Base-by-base conservation (phyloP, 1,139 yeast species). In the Kodamaea alishanica region DNA sequence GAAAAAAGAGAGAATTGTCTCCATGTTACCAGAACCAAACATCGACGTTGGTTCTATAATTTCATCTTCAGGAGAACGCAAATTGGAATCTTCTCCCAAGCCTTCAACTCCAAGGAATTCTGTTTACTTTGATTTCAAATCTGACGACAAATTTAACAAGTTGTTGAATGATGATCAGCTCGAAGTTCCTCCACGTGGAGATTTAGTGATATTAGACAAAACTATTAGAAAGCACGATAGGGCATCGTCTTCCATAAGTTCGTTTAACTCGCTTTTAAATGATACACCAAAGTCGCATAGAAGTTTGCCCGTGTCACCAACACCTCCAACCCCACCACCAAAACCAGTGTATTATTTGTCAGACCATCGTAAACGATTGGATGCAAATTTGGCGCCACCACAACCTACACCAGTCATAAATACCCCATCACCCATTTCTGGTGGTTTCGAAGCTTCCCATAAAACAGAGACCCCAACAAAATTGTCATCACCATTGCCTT, bases 171-270 rank as follows among this genome's bases (percentile, higher is more conserved):
- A 63, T 37, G 47, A 48, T 5, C 64, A 64, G 41, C 45, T 39
- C 2, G 65, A 58, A 30, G 69, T 65, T 1, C 73, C 73, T 2
- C 67, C 69, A 1, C 50, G 72, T 39, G 70, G 70, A 1, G 73
- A 67, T 45, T 50, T 65, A 9, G 52, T 45, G 23, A 41, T 59
- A 7, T 42, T 56, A 8, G 53, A 50, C 5, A 50, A 43, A 35
- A 55, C 49, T 32, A 50, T 59, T 24, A 47, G 57, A 30, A 59
- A 55, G 40, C 60, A 58, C 37, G 50, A 49, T 22, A 43, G 60
- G 22, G 41, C 60, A 1, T 53, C 54, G 7, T 60, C 60, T 7
- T 61, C 61, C 2, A 57, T 59, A 23, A 56, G 56, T 33, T 56
- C 60, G 8, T 58, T 53, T 39, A 55, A 48, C 32, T 51, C 56